Evolutionary conservation across 805 yeast species (phyloP).

Genomic region (Myxozyma mucilagina): DNA sequence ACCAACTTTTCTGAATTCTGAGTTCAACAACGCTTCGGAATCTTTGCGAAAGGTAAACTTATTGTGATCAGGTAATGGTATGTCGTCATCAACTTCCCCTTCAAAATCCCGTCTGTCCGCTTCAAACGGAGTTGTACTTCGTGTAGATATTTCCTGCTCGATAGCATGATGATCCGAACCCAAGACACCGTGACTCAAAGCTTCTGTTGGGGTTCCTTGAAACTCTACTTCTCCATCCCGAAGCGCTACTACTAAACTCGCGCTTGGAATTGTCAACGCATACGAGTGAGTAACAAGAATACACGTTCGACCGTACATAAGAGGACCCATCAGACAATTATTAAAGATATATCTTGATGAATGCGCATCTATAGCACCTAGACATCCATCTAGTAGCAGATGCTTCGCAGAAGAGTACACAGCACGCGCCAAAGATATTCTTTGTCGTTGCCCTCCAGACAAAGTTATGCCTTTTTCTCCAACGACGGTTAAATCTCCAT

Average conservation of each 20-base stretch:
- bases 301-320: conserved; percentile 84
- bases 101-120: conserved; percentile 44
- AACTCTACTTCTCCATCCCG: conserved; percentile 77
- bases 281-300: conserved; percentile 90
- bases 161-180: conserved; percentile 2
- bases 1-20: conserved; percentile 2
- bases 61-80: neutral
- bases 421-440: conserved; percentile 93
- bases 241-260: conserved; percentile 75
- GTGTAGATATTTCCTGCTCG: neutral
- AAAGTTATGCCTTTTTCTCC: conserved; percentile 97
- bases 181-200: neutral
- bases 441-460: conserved; percentile 96
- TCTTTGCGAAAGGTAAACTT: neutral
- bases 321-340: conserved; percentile 83
- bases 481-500: conserved; percentile 89
- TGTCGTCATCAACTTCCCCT: conserved; percentile 44
- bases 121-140: conserved; percentile 2
- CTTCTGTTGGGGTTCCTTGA: conserved; percentile 62
- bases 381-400: conserved; percentile 85
- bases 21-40: neutral
- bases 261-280: conserved; percentile 79
- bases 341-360: conserved; percentile 92
- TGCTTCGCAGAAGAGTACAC: conserved; percentile 81
- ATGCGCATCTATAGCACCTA: conserved; percentile 95